phyloP scores from a whole-genome alignment of 352 stramenopile genomes.

The Globisporangium yorkense region DNA sequence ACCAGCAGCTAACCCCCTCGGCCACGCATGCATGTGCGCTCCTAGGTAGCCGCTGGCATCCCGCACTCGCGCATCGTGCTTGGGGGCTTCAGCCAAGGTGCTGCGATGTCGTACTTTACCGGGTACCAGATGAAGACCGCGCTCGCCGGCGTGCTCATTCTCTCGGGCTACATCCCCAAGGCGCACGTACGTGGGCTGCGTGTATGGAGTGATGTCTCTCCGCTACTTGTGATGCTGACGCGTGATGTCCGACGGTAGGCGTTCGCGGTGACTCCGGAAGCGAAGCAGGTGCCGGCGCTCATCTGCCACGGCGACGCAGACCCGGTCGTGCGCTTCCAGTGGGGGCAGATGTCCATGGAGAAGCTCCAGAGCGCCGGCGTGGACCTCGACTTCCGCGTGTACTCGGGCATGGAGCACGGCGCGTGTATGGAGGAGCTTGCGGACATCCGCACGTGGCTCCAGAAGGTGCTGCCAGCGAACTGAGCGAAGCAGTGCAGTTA shows the following conservation, averaged over 20 bases:
- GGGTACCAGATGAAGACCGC: conserved; percentile 55
- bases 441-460: conserved; percentile 58
- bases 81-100: conserved; percentile 93
- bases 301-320: conserved; percentile 78
- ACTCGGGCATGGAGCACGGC: conserved; percentile 58
- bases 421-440: conserved; percentile 60
- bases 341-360: conserved; percentile 48
- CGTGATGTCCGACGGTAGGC: conserved; percentile 4
- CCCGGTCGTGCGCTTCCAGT: conserved; percentile 55
- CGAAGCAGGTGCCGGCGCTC: conserved; percentile 56
- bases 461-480: conserved; percentile 16
- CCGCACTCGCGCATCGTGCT: conserved; percentile 90
- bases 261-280: conserved; percentile 46
- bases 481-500: too few relatives aligned
- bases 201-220: too few relatives aligned
- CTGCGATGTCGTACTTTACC: conserved; percentile 86
- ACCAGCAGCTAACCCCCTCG: too few relatives aligned
- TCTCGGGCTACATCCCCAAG: conserved; percentile 76
- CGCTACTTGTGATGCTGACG: too few relatives aligned
- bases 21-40: neutral
- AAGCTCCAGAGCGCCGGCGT: conserved; percentile 49
- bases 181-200: conserved; percentile 12
- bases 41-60: conserved; percentile 45
- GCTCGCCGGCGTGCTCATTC: conserved; percentile 57
- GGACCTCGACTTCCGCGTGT: conserved; percentile 59